Evolutionary conservation across 2,329 filamentous ascomycete species (phyloP), one percentile per base, ranked within the genome.

Genomic region (Botrytis cinerea): DNA sequence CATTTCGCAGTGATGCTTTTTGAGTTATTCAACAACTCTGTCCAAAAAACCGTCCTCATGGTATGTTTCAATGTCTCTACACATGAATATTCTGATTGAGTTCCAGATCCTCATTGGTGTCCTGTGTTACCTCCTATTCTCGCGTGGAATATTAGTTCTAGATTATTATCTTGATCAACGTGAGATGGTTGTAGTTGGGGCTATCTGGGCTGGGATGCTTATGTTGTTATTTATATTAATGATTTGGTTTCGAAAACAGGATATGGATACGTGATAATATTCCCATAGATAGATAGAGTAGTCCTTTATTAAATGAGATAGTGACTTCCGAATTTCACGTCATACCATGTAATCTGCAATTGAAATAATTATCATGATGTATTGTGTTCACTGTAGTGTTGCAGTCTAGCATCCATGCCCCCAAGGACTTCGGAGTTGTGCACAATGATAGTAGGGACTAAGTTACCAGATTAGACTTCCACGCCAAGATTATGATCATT

Each of bases 61-160:
- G 1, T 48, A 25, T 12, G 3, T 14, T 48, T 25, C 46, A 25
- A 25, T 48, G 46, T 48, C 22, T 48, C 46, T 25, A 9, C 25
- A 2, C 9, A 4, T 48, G 10, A 25, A 4, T 48, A 5, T 48
- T 25, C 22, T 25, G 22, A 12, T 9, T 25, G 5, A 25, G 4
- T 25, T 48, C 4, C 22, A 48, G 3, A 1, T 25, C 22, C 9
- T 12, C 22, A 4, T 12, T 12, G 22, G 22, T 48, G 10, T 0
- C 22, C 22, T 25, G 4, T 2, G 4, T 0, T 4, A 48, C 22
- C 5, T 0, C 1, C 46, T 25, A 25, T 25, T 0, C 22, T 2
- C 4, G 9, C 46, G 22, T 22, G 46, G 1, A 25, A 2, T 9
- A 48, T 0, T 14, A 10, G 12, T 51, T 51, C 0, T n/a, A 2